phyloP scores from a whole-genome alignment of 208 protist genomes.

The Naegleria lovaniensis region DNA sequence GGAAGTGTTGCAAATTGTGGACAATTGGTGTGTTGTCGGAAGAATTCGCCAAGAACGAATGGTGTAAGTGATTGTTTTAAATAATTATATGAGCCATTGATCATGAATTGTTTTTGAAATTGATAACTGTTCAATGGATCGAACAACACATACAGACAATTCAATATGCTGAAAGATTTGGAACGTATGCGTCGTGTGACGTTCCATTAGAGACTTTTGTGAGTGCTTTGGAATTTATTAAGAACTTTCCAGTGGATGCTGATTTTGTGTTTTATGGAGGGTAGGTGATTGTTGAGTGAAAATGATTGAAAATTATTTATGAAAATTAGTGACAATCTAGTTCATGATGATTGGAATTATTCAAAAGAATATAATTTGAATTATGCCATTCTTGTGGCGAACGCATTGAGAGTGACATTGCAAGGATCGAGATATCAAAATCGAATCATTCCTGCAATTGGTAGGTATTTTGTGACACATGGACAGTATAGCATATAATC shows the following conservation, averaged over 20 bases:
- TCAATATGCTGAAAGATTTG: not conserved
- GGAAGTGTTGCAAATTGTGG: not conserved
- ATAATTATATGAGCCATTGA: no score
- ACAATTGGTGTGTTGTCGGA: not conserved
- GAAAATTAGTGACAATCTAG: not conserved
- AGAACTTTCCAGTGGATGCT: not conserved
- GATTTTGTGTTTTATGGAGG: conserved; percentile 22
- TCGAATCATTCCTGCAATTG: not conserved
- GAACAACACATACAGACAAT: not conserved
- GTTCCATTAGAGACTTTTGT: conserved; percentile 6
- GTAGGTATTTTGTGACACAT: not conserved
- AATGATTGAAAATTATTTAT: not conserved
- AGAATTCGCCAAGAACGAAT: not conserved
- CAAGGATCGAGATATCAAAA: not conserved
- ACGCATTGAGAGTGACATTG: not conserved
- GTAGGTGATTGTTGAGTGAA: not conserved
- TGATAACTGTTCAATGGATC: no score
- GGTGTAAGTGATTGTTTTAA: no score
- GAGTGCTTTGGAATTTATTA: not conserved
- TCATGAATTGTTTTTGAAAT: no score
- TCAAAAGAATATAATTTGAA: conserved; percentile 11
- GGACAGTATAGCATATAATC: no score
- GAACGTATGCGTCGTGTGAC: not conserved
- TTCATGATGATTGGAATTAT: conserved; percentile 23
- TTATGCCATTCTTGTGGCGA: not conserved